A percentile compares a stretch with the other conserved stretches of the same genome.
phyloP scores from a whole-genome alignment of 2,329 filamentous ascomycete genomes.

The Fusarium cyanostomum region DNA sequence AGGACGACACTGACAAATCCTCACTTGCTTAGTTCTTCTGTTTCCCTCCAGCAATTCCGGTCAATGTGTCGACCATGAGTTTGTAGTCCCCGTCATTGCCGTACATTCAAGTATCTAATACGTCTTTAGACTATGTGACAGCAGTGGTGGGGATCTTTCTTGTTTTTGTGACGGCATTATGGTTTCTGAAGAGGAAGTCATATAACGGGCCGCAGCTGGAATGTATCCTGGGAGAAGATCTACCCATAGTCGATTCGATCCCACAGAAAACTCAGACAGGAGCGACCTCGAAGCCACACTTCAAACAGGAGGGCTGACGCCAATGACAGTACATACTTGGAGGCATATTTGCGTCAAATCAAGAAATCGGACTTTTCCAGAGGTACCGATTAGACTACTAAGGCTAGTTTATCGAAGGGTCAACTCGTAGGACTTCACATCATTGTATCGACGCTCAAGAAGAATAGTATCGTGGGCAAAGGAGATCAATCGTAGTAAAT shows the following conservation, averaged over 20 bases:
- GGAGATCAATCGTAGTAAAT: not conserved
- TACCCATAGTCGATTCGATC: constrained; percentile 19
- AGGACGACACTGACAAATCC: not conserved
- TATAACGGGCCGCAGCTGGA: constrained; percentile 35
- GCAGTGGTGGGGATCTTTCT: constrained; percentile 49
- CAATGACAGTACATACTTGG: not conserved
- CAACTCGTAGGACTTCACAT: too few species aligned
- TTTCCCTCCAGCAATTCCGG: constrained; percentile 36
- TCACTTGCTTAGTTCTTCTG: constrained; percentile 31
- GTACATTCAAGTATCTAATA: not conserved
- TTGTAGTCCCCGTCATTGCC: not conserved
- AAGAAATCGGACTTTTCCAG: not conserved
- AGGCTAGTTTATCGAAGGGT: too few species aligned
- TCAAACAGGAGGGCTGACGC: constrained; percentile 13
- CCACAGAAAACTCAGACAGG: constrained; percentile 6
- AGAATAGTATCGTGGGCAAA: too few species aligned
- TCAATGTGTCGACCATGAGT: constrained; percentile 38
- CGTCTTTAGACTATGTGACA: constrained; percentile 47
- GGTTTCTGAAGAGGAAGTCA: constrained; percentile 29
- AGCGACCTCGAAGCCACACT: constrained; percentile 12
- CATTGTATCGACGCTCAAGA: too few species aligned
- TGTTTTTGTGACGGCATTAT: constrained; percentile 22
- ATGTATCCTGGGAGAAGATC: constrained; percentile 29
- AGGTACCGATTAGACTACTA: too few species aligned
- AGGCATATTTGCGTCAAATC: too few species aligned